Evolutionary conservation across 2,329 filamentous ascomycete species (phyloP).

Genomic region (Aspergillus terreus): DNA sequence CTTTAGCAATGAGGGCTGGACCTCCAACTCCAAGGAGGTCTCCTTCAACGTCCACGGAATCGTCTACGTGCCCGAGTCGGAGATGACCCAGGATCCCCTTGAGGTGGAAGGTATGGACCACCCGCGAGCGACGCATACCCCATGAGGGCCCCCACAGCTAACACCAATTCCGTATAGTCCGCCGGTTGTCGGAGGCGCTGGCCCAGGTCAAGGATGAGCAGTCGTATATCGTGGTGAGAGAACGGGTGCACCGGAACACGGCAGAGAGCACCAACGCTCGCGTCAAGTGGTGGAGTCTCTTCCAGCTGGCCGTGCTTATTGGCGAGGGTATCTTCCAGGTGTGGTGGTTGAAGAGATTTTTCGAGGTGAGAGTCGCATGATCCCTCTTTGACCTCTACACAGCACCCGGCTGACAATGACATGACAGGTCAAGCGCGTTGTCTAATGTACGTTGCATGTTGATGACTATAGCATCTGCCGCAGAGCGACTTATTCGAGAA

Average conservation of each 20-base stretch:
- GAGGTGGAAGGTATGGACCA: constrained; percentile 73
- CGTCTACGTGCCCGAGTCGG: constrained; percentile 89
- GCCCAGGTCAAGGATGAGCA: constrained; percentile 96
- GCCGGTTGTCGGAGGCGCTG: constrained; percentile 77
- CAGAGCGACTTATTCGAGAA: background rate
- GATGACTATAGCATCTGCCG: background rate
- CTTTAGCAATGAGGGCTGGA: constrained; percentile 99
- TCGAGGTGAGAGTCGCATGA: constrained; percentile 60
- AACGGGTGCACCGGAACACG: constrained; percentile 95
- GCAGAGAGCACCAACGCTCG: constrained; percentile 96
- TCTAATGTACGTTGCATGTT: constrained; percentile 28
- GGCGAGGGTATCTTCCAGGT: constrained; percentile 97
- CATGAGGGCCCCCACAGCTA: constrained; percentile 1
- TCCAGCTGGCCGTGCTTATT: constrained; percentile 83
- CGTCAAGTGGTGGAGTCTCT: constrained; percentile 99
- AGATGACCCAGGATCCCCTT: constrained; percentile 79
- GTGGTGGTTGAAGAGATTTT: constrained; percentile 99
- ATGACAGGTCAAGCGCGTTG: constrained; percentile 45
- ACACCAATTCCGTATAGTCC: constrained; percentile 53
- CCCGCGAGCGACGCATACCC: background rate
- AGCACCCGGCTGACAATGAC: background rate
- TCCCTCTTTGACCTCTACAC: background rate
- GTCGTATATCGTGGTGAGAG: constrained; percentile 90
- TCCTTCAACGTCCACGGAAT: constrained; percentile 99
- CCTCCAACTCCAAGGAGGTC: constrained; percentile 92